Percentiles rank a stretch among this genome's conserved stretches.
phyloP scores from a whole-genome alignment of 768 basidiomycete genomes.

The Amanita subjunquillea region DNA sequence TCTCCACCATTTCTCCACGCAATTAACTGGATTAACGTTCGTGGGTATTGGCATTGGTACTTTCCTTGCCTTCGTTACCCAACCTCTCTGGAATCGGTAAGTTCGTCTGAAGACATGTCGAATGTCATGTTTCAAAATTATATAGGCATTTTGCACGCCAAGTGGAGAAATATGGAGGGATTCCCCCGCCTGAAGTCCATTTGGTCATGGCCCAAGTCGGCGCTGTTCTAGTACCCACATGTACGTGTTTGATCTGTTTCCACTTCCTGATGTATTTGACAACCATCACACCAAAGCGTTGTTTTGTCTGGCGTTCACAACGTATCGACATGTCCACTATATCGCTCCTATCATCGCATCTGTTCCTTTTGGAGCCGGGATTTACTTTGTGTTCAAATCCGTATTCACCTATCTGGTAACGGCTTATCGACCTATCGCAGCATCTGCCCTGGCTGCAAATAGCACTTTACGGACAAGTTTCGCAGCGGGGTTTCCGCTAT shows the following conservation, averaged over 20 bases:
- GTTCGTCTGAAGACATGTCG: constrained; percentile 5
- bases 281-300: constrained; percentile 24
- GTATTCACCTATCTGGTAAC: constrained; percentile 68
- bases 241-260: constrained; percentile 34
- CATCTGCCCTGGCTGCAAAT: constrained; percentile 60
- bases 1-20: constrained; percentile 37
- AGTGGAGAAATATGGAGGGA: constrained; percentile 28
- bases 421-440: constrained; percentile 54
- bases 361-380: constrained; percentile 52
- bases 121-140: neutral
- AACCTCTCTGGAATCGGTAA: constrained; percentile 51
- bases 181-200: constrained; percentile 55
- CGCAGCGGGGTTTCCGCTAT: constrained; percentile 53
- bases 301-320: constrained; percentile 55
- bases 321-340: constrained; percentile 41
- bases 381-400: constrained; percentile 61
- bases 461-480: constrained; percentile 51
- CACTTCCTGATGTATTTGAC: constrained; percentile 31
- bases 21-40: constrained; percentile 46
- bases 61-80: constrained; percentile 33
- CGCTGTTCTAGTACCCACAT: constrained; percentile 55
- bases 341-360: constrained; percentile 57
- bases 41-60: constrained; percentile 54
- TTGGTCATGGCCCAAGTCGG: constrained; percentile 61
- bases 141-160: constrained; percentile 28